Conservation (phyloP, 129 eudicot species). For the Cynara cardunculus region DNA sequence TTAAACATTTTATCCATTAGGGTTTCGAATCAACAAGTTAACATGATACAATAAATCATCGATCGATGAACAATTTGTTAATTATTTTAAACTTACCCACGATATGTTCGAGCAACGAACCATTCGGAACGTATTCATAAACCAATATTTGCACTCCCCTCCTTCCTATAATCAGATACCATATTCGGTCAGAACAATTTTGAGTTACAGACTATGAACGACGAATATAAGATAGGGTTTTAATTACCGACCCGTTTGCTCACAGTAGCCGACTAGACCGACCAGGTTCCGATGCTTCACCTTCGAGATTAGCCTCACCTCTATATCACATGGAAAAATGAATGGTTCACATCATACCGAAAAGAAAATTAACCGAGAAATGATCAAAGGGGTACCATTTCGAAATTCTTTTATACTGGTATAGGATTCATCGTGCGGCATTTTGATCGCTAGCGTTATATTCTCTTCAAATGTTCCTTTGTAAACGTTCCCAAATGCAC, state of each 20-base stretch:
- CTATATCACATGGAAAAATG: constrained; percentile 32
- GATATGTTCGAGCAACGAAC: constrained; percentile 70
- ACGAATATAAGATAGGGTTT: neutral
- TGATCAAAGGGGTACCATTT: constrained; percentile 43
- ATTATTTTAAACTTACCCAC: constrained; percentile 41
- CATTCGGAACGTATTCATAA: constrained; percentile 69
- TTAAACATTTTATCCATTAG: neutral
- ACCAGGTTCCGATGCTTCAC: constrained; percentile 79
- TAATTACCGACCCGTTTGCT: constrained; percentile 47
- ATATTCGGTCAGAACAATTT: neutral
- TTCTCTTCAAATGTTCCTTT: constrained; percentile 48
- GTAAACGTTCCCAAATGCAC: constrained; percentile 81
- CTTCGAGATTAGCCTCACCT: constrained; percentile 68
- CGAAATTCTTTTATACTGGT: constrained; percentile 61
- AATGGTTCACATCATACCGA: neutral
- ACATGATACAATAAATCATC: neutral
- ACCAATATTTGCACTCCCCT: constrained; percentile 57
- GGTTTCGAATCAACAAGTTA: neutral
- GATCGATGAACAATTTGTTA: neutral
- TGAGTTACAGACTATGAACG: neutral
- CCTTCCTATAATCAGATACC: constrained; percentile 25
- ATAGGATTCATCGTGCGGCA: constrained; percentile 49
- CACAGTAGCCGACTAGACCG: constrained; percentile 66
- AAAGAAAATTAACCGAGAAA: neutral
- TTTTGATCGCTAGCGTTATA: constrained; percentile 67